These are phyloP conservation scores for Arthrobotrys pseudoclavata DNA, from an alignment of 2,329 filamentous ascomycete genomes.

Conservation along the genomic window DNA sequence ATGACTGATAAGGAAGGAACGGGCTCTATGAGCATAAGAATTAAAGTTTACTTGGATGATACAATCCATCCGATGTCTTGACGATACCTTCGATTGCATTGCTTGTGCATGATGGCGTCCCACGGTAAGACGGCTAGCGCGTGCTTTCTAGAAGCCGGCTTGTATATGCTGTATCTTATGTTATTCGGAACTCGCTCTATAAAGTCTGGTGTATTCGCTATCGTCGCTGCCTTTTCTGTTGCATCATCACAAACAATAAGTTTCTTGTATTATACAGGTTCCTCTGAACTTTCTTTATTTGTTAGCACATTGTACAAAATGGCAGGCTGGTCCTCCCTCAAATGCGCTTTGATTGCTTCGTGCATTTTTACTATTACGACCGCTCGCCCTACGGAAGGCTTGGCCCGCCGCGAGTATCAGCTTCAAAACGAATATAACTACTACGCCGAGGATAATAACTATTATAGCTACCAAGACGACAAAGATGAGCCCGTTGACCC, in stretches of 20 bases:
- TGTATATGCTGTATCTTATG: no score
- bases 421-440: background rate
- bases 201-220: background rate
- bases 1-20: background rate
- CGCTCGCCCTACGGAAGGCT: slow-evolving; percentile 19
- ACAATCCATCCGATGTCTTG: background rate
- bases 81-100: background rate
- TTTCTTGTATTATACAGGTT: background rate
- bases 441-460: background rate
- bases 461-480: background rate
- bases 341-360: slow-evolving; percentile 41
- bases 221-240: background rate
- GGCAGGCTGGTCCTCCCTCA: slow-evolving; percentile 52
- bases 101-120: background rate
- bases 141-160: background rate
- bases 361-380: slow-evolving; percentile 28
- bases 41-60: background rate
- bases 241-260: background rate
- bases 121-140: slow-evolving; percentile 1
- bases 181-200: background rate
- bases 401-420: background rate
- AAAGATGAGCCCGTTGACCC: background rate
- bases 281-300: background rate
- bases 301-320: background rate
- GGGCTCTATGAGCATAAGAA: background rate